Evolutionary conservation across 495 filamentous ascomycete species (phyloP).

Genomic region (Penicillium ochrochloron): DNA sequence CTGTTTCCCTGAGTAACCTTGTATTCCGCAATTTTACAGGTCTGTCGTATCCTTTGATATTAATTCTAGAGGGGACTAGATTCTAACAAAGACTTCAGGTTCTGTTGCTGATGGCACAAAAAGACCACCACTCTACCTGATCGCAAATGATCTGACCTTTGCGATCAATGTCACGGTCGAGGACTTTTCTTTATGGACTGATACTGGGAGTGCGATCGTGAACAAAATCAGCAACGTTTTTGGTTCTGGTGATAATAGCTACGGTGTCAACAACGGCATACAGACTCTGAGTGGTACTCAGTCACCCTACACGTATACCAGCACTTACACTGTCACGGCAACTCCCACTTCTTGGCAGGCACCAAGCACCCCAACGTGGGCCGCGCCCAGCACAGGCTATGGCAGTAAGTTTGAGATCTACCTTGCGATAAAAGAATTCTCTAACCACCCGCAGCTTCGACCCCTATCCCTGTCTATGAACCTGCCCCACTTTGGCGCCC

Average conservation of each 20-base stretch:
- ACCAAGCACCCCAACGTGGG: slow-evolving; percentile 32
- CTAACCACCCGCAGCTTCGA: slow-evolving; percentile 22
- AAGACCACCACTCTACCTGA: slow-evolving; percentile 50
- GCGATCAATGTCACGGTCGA: slow-evolving; percentile 47
- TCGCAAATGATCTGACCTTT: slow-evolving; percentile 42
- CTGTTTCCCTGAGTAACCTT: slow-evolving; percentile 49
- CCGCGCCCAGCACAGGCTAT: slow-evolving; percentile 34
- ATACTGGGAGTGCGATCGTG: slow-evolving; percentile 41
- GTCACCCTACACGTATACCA: slow-evolving; percentile 29
- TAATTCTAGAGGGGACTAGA: neutral
- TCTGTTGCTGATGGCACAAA: slow-evolving; percentile 50
- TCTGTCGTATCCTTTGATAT: neutral
- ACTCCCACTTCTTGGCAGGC: slow-evolving; percentile 32
- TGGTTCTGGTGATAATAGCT: slow-evolving; percentile 45
- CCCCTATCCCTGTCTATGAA: slow-evolving; percentile 33
- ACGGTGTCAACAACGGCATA: slow-evolving; percentile 32
- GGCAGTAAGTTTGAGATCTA: slow-evolving; percentile 29
- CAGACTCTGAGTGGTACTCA: slow-evolving; percentile 14
- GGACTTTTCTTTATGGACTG: slow-evolving; percentile 59
- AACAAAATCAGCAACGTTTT: slow-evolving; percentile 53
- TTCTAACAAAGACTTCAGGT: slow-evolving; percentile 33
- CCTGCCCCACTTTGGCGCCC: slow-evolving; percentile 34
- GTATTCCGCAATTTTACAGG: slow-evolving; percentile 48
- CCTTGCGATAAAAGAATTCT: neutral
- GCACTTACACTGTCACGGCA: slow-evolving; percentile 35